Evolutionary conservation across 2,329 filamentous ascomycete species (phyloP).

Genomic region (Cytospora mali): DNA sequence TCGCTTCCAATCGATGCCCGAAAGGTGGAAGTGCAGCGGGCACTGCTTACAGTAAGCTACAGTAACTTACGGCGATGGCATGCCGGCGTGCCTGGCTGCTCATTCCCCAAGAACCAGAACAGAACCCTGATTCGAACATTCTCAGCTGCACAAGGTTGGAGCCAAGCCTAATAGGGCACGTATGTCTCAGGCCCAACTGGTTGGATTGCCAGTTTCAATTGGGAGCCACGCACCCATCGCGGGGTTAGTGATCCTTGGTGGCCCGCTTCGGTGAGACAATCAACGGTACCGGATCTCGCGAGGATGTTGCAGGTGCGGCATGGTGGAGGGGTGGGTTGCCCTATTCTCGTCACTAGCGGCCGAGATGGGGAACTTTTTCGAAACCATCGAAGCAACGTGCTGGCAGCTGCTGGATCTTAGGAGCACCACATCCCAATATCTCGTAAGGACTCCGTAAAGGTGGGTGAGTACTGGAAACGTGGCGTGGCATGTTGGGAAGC

Average conservation of each 20-base stretch:
- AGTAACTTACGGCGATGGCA: not conserved
- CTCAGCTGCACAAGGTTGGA: conserved; percentile 5
- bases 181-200: conserved; percentile 18
- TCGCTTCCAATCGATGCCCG: conserved; percentile 1
- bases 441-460: not conserved
- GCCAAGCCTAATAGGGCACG: not conserved
- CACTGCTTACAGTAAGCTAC: conserved; percentile 5
- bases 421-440: not conserved
- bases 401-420: conserved; percentile 11
- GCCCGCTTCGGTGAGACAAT: conserved; percentile 8
- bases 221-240: conserved; percentile 16
- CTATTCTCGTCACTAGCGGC: conserved; percentile 8
- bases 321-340: not conserved
- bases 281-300: conserved; percentile 10
- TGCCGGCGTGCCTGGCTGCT: not conserved
- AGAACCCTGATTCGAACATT: conserved; percentile 16
- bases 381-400: not conserved
- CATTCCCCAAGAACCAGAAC: not conserved
- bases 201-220: conserved; percentile 17
- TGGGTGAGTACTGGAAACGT: not conserved
- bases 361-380: not conserved
- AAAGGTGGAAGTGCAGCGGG: conserved; percentile 1
- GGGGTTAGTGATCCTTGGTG: conserved; percentile 8
- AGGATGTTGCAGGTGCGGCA: not conserved
- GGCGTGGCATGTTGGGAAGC: not conserved